Conservation (phyloP, 2,329 filamentous ascomycete species). For the Hypoxylon rubiginosum region DNA sequence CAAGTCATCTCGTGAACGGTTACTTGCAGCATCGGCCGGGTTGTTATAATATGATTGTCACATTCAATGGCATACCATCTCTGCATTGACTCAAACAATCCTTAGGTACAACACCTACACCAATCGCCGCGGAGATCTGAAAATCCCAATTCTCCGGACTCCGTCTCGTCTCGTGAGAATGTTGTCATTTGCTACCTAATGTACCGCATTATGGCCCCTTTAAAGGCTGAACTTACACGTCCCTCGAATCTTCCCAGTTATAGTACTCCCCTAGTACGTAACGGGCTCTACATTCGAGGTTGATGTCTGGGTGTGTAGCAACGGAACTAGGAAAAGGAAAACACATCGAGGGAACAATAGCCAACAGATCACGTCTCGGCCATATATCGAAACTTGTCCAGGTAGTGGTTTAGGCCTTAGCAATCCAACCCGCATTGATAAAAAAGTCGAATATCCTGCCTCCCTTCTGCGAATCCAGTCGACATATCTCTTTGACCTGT, state of each 20-base stretch:
- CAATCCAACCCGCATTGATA: conserved; percentile 91
- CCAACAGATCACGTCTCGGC: background rate
- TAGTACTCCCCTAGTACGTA: background rate
- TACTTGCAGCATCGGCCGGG: conserved; percentile 6
- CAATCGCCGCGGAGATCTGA: background rate
- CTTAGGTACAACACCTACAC: background rate
- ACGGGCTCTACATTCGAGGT: no score
- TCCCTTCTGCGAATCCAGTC: conserved; percentile 87
- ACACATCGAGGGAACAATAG: background rate
- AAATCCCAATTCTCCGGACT: background rate
- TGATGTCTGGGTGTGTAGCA: background rate
- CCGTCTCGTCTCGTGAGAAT: background rate
- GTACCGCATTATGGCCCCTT: background rate
- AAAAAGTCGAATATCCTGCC: conserved; percentile 94
- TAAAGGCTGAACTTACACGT: background rate
- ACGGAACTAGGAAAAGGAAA: background rate
- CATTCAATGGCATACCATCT: background rate
- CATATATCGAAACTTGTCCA: background rate
- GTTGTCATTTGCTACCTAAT: background rate
- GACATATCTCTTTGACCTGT: conserved; percentile 86
- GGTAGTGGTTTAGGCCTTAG: conserved; percentile 69
- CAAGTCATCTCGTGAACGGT: background rate
- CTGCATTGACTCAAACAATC: background rate
- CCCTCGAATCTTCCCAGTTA: background rate
- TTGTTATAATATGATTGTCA: background rate